phyloP scores from a whole-genome alignment of 2,329 filamentous ascomycete species.

The Ophiobolus disseminans region DNA sequence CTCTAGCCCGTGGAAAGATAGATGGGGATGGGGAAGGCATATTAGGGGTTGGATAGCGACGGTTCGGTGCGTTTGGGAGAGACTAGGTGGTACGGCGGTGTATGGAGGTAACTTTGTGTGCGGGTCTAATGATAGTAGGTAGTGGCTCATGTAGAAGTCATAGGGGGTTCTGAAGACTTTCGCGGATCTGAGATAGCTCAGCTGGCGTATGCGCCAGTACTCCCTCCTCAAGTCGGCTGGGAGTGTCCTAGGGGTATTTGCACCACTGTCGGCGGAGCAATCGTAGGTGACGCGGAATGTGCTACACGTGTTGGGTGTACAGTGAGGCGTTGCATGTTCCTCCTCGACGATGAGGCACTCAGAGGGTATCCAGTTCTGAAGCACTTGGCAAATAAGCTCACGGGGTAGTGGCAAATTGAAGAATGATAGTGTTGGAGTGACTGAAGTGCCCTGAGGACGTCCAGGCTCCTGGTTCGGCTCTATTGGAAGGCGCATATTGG shows the following conservation, averaged over 20 bases:
- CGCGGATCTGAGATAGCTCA: conserved; percentile 8
- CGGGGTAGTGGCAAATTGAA: neutral
- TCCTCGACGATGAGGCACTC: neutral
- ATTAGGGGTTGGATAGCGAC: neutral
- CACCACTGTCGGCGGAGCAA: neutral
- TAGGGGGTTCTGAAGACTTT: conserved; percentile 13
- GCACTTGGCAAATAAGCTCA: neutral
- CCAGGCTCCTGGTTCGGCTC: too few relatives aligned
- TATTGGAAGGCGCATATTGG: too few relatives aligned
- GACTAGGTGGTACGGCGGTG: neutral
- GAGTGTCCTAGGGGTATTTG: neutral
- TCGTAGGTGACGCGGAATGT: neutral
- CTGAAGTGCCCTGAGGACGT: neutral
- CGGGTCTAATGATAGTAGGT: neutral
- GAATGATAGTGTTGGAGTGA: neutral
- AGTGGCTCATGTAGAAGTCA: conserved; percentile 13
- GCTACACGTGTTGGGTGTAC: neutral
- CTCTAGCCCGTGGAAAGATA: conserved; percentile 17
- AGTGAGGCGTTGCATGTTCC: neutral
- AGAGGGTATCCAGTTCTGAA: neutral
- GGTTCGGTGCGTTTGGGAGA: neutral
- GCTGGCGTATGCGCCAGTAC: conserved; percentile 4
- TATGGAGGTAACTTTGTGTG: neutral
- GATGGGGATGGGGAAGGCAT: neutral
- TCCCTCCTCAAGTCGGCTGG: conserved; percentile 4